Conservation (phyloP, 2,329 filamentous ascomycete genomes). For the Ophiostoma himal-ulmi region DNA sequence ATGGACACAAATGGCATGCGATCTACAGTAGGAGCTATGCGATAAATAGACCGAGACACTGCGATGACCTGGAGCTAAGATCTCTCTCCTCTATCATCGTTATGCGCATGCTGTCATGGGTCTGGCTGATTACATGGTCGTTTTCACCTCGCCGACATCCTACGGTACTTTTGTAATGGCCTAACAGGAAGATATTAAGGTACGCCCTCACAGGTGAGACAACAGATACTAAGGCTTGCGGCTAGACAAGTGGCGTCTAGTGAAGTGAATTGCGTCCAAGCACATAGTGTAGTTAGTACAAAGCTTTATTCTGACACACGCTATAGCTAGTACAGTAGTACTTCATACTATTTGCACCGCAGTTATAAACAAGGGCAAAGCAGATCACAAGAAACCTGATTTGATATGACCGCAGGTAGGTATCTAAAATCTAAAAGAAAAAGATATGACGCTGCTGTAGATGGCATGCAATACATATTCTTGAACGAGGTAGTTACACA, state of each 20-base stretch:
- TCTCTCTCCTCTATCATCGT: not conserved
- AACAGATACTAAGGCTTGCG: not conserved
- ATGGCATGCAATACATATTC: not conserved
- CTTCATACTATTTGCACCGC: too few relatives aligned
- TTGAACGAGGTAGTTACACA: not conserved
- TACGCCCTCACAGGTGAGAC: not conserved
- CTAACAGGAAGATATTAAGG: constrained; percentile 1
- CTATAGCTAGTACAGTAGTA: too few relatives aligned
- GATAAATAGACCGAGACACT: not conserved
- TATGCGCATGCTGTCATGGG: not conserved
- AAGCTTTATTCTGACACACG: too few relatives aligned
- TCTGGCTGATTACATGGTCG: not conserved
- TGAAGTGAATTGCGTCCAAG: not conserved
- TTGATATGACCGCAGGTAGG: not conserved
- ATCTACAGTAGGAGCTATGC: not conserved
- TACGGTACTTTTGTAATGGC: not conserved
- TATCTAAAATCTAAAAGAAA: not conserved
- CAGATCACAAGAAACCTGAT: not conserved
- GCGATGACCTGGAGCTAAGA: not conserved
- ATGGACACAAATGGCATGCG: not conserved
- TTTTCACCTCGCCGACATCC: not conserved
- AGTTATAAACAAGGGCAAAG: not conserved
- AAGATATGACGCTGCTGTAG: not conserved
- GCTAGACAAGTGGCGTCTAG: not conserved
- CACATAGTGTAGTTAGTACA: not conserved